These are phyloP conservation scores for Immersiella caudata DNA, from an alignment of 495 filamentous ascomycete species.

Conservation along the genomic window DNA sequence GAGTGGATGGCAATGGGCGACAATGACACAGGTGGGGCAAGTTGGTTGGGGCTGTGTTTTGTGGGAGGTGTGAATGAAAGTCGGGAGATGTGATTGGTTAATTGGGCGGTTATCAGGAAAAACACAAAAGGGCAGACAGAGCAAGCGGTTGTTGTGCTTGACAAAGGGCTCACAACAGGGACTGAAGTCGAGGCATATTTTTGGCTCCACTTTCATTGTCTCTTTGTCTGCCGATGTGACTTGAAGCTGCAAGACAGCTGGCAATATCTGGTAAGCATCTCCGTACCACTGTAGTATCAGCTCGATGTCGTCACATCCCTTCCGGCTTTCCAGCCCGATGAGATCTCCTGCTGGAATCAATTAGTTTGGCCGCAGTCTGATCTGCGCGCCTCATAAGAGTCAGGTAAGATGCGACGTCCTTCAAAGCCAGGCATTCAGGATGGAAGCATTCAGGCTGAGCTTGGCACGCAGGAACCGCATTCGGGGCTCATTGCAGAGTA, in stretches of 20 bases:
- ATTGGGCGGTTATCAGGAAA: not conserved
- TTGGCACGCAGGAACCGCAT: not conserved
- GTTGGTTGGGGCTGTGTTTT: not conserved
- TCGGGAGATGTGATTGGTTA: slow-evolving; percentile 1
- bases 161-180: not conserved
- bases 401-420: not conserved
- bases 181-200: not conserved
- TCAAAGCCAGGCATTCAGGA: not conserved
- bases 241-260: not conserved
- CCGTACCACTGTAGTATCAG: not conserved
- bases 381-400: not conserved
- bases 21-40: slow-evolving; percentile 2
- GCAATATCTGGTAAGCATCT: not conserved
- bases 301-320: not conserved
- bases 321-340: not conserved
- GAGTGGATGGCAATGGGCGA: not conserved
- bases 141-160: not conserved
- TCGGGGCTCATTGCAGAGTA: not conserved
- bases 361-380: not conserved
- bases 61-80: not conserved
- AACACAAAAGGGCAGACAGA: not conserved
- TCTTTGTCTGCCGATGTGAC: not conserved
- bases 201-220: not conserved
- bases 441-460: not conserved
- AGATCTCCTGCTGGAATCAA: not conserved